Evolutionary conservation across 805 yeast genomes (phyloP).

Genomic region (Metschnikowia henanensis): DNA sequence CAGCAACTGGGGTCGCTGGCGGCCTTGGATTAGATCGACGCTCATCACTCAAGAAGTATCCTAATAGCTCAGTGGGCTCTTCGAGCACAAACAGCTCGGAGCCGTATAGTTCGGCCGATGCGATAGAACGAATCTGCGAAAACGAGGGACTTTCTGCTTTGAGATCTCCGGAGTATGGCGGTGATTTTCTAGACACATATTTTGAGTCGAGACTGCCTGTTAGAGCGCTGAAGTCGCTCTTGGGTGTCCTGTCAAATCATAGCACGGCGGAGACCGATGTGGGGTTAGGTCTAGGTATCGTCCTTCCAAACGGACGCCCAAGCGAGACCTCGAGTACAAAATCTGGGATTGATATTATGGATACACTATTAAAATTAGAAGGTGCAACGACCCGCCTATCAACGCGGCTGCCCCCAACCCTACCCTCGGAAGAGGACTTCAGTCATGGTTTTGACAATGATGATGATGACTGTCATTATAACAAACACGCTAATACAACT

Average conservation of each 20-base stretch:
- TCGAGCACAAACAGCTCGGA: background rate
- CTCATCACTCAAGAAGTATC: background rate
- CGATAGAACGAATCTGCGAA: too few species aligned
- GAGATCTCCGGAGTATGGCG: slow-evolving; percentile 17
- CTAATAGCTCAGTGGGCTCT: too few species aligned
- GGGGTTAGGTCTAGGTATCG: slow-evolving; percentile 7
- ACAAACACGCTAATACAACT: too few species aligned
- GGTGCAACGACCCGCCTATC: background rate
- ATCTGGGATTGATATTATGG: slow-evolving; percentile 10
- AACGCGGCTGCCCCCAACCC: background rate
- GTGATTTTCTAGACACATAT: slow-evolving; percentile 19
- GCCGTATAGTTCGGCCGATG: too few species aligned
- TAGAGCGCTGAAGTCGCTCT: background rate
- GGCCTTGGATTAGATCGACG: background rate
- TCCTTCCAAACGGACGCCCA: background rate
- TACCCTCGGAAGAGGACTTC: too few species aligned
- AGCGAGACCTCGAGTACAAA: background rate
- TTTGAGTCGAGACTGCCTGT: slow-evolving; percentile 13
- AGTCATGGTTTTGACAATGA: too few species aligned
- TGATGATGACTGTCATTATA: too few species aligned
- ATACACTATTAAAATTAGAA: slow-evolving; percentile 5
- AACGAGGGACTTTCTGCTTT: background rate
- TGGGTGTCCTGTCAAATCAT: background rate
- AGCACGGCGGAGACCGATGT: background rate
- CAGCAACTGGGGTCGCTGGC: slow-evolving; percentile 18